Evolutionary conservation across 2,329 filamentous ascomycete genomes (phyloP).

Genomic region (Ophiocordyceps robertsii): DNA sequence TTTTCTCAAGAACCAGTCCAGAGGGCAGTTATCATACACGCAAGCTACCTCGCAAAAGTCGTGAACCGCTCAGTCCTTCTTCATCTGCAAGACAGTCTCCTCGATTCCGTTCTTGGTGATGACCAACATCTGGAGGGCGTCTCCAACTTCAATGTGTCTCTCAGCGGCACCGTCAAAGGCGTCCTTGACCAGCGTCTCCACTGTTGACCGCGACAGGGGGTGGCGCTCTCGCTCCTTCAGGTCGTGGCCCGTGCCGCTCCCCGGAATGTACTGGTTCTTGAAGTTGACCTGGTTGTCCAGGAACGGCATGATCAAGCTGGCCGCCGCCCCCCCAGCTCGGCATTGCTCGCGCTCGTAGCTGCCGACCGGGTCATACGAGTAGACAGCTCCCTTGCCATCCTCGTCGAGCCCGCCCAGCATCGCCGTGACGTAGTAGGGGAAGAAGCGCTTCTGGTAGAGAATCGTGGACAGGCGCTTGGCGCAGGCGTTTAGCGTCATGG

Average conservation of each 20-base stretch:
- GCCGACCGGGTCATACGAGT: slow-evolving; percentile 95
- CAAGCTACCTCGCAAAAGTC: slow-evolving; percentile 1
- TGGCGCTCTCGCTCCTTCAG: slow-evolving; percentile 57
- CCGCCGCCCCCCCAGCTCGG: slow-evolving; percentile 81
- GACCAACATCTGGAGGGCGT: slow-evolving; percentile 88
- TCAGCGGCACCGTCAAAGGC: slow-evolving; percentile 97
- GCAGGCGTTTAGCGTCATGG: slow-evolving; percentile 87
- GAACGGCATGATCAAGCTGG: slow-evolving; percentile 96
- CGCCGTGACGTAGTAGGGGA: slow-evolving; percentile 94
- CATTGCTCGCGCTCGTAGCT: slow-evolving; percentile 97
- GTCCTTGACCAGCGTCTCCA: slow-evolving; percentile 85
- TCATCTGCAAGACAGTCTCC: slow-evolving; percentile 72
- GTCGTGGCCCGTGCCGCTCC: slow-evolving; percentile 70
- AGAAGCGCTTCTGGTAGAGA: slow-evolving; percentile 95
- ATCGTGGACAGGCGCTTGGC: slow-evolving; percentile 92
- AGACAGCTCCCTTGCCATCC: slow-evolving; percentile 84
- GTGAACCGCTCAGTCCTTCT: slow-evolving; percentile 57
- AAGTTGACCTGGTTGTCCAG: slow-evolving; percentile 99
- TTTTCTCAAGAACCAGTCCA: not conserved
- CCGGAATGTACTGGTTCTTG: slow-evolving; percentile 95
- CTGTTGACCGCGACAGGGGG: slow-evolving; percentile 58
- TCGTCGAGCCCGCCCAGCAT: slow-evolving; percentile 92
- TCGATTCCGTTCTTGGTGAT: slow-evolving; percentile 81
- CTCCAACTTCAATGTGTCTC: slow-evolving; percentile 97
- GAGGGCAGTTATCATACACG: slow-evolving; percentile 17